A percentile compares a stretch with the other conserved stretches of the same genome.
Evolutionary conservation across 2,329 filamentous ascomycete species (phyloP).

Genomic region (Apiospora sp.): DNA sequence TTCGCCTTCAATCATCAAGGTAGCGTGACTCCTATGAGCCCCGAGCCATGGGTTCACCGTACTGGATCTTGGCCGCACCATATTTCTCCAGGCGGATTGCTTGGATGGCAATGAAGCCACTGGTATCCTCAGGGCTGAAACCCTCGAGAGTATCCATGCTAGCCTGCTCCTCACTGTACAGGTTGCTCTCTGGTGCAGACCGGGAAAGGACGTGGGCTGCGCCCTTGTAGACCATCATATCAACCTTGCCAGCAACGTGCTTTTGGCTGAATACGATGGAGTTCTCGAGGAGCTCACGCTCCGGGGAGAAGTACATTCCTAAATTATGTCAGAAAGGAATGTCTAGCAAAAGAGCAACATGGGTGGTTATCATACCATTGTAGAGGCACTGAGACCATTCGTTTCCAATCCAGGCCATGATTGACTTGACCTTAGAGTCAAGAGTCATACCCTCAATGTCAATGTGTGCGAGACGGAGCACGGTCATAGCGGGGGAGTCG

Average conservation of each 20-base stretch:
- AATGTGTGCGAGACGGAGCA: constrained; percentile 30
- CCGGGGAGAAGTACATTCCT: constrained; percentile 42
- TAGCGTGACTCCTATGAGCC: background rate
- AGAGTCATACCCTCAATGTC: constrained; percentile 66
- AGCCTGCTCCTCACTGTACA: constrained; percentile 58
- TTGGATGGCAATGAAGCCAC: constrained; percentile 67
- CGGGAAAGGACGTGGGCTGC: constrained; percentile 49
- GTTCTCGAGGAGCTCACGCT: constrained; percentile 55
- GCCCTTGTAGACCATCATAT: constrained; percentile 50
- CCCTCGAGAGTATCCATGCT: constrained; percentile 59
- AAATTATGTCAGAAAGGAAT: background rate
- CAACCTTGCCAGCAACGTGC: constrained; percentile 51
- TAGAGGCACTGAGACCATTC: constrained; percentile 54
- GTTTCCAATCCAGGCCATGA: constrained; percentile 6
- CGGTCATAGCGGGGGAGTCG: constrained; percentile 50
- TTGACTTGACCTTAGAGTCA: constrained; percentile 58
- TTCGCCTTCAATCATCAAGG: background rate
- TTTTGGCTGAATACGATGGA: constrained; percentile 67
- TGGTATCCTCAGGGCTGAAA: constrained; percentile 51
- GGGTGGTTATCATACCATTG: constrained; percentile 40
- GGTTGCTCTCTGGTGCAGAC: constrained; percentile 56
- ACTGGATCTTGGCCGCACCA: background rate
- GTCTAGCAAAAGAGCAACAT: constrained; percentile 42
- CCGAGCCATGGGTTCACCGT: background rate
- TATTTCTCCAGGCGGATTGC: constrained; percentile 53